Evolutionary conservation across 2,329 filamentous ascomycete species (phyloP), one percentile per base, ranked within the genome.

Genomic region (Leptographium procerum): DNA sequence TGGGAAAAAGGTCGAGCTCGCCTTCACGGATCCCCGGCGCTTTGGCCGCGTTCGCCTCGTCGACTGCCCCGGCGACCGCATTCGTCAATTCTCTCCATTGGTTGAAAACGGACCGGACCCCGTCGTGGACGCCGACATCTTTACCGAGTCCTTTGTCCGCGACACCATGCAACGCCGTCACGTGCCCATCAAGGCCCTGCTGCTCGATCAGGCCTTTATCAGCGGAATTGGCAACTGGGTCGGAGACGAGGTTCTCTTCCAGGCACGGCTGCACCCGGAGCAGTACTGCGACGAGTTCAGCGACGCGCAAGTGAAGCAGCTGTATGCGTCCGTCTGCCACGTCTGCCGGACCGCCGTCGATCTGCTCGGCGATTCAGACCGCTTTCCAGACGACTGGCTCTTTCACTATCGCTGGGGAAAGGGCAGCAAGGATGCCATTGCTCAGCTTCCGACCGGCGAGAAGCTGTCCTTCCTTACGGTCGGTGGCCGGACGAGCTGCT

Each of bases 221-320:
- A 94, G 88, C 66, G 94, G 94, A 9, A 89, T 99, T 62, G 94
- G 94, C 0, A 97, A 97, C 68, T 99, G 92, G 92, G 92, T 99
- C 57, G 91, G 87, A 1, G 94, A 99, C 68, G 94, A 99, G 70
- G 86, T 96, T 8, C 76, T 99, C 56, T 99, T 91, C 67, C 86
- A 97, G 65, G 88, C 94, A 6, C 84, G 81, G 55, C 80, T 97
- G 19, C 92, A 99, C 64, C 94, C 94, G 0, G 92, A 96, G 69
- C 90, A 96, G 69, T 95, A 95, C 72, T 90, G 87, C 71, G 86
- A 96, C 66, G 88, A 88, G 0, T 87, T 97, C 64, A 78, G 70
- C 61, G 83, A 88, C 34, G 78, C 74, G 0, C 86, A 96, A 69
- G 82, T 95, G 62, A 79, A 81, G 63, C 77, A 76, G 45, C 76